Conservation (phyloP, 345 rosid species). For the Dipteronia sinensis region DNA sequence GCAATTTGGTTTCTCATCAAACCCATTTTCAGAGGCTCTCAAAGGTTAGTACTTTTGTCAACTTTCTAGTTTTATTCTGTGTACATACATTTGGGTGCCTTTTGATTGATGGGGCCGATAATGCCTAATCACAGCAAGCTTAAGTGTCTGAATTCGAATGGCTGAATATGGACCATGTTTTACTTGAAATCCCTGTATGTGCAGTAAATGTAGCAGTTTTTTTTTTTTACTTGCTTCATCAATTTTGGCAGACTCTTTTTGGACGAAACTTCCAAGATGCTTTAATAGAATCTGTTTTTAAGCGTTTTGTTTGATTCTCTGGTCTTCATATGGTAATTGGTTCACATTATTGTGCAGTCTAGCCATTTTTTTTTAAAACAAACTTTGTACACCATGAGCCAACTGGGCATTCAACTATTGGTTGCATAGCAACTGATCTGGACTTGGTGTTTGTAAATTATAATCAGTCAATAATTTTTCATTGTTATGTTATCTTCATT, state of each 20-base stretch:
- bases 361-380: background rate
- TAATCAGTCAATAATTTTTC: no score
- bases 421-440: no score
- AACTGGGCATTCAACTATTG: conserved; percentile 1
- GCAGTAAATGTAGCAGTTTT: background rate
- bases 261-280: background rate
- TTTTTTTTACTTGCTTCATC: background rate
- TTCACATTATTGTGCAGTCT: background rate
- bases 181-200: background rate
- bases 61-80: background rate
- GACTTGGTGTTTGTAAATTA: no score
- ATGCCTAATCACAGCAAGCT: background rate
- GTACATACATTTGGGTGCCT: background rate
- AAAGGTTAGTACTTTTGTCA: conserved; percentile 34
- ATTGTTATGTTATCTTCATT: no score
- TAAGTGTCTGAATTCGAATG: background rate
- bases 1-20: conserved; percentile 22
- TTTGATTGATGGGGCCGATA: background rate
- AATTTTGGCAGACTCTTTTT: background rate
- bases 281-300: background rate
- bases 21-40: conserved; percentile 28
- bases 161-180: background rate
- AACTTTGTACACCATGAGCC: background rate
- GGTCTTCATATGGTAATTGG: background rate
- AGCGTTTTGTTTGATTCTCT: background rate